Conservation (phyloP, 345 rosid genomes). For the Euphorbia tirucalli region DNA sequence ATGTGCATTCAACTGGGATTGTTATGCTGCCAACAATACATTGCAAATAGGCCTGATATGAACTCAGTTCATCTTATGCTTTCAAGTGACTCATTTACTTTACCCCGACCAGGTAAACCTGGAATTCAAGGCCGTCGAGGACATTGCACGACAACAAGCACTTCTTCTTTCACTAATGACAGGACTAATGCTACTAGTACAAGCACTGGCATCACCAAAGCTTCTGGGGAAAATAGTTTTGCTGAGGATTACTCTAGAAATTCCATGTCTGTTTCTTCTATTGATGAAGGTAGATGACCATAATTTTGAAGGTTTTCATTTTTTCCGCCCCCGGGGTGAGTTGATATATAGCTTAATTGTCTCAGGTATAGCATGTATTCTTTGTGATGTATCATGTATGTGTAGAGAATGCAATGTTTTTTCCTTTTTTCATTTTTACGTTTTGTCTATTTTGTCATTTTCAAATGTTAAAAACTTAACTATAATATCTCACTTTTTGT, state of each 20-base stretch:
- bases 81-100: slow-evolving; percentile 72
- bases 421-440: neutral
- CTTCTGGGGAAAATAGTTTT: slow-evolving; percentile 46
- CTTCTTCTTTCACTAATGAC: slow-evolving; percentile 35
- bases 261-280: slow-evolving; percentile 74
- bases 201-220: slow-evolving; percentile 33
- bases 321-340: neutral
- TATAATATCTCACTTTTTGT: too few species aligned
- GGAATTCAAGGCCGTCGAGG: slow-evolving; percentile 64
- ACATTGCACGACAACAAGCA: slow-evolving; percentile 41
- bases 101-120: slow-evolving; percentile 80
- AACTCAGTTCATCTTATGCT: slow-evolving; percentile 75
- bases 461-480: too few species aligned
- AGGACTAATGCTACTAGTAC: slow-evolving; percentile 31
- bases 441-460: too few species aligned
- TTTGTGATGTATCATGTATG: neutral
- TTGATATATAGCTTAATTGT: neutral
- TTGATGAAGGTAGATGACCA: slow-evolving; percentile 77
- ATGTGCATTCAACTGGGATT: slow-evolving; percentile 78
- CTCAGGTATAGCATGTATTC: slow-evolving; percentile 7
- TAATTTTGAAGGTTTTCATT: neutral
- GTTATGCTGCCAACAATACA: slow-evolving; percentile 71
- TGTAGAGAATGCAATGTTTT: slow-evolving; percentile 3
- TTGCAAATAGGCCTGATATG: slow-evolving; percentile 74
- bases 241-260: slow-evolving; percentile 76